phyloP scores from a whole-genome alignment of 257 asterid species.

The Vinca minor region DNA sequence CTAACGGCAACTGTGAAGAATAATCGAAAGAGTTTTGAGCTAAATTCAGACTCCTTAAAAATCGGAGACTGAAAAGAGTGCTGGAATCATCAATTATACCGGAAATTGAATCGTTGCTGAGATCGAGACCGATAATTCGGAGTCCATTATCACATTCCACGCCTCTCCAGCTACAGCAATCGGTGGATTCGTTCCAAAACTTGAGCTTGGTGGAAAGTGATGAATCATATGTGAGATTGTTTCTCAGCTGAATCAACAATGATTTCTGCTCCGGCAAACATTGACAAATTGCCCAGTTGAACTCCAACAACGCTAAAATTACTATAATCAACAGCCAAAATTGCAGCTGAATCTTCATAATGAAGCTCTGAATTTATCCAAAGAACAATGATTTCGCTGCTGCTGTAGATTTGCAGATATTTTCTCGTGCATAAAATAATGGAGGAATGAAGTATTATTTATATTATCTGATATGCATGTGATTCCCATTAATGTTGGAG shows the following conservation, averaged over 20 bases:
- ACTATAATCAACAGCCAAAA: background rate
- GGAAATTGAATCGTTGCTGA: conserved; percentile 36
- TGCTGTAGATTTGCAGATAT: no score
- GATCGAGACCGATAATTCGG: conserved; percentile 41
- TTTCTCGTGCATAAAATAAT: no score
- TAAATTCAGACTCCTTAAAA: conserved; percentile 16
- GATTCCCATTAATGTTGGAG: no score
- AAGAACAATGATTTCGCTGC: no score
- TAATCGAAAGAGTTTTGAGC: conserved; percentile 12
- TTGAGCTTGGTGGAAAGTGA: conserved; percentile 41
- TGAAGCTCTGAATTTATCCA: no score
- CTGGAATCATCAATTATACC: conserved; percentile 23
- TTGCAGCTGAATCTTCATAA: no score
- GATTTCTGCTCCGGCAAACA: conserved; percentile 9
- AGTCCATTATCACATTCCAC: conserved; percentile 33
- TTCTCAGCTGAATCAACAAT: conserved; percentile 34
- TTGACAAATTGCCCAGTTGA: background rate
- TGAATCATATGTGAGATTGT: conserved; percentile 37
- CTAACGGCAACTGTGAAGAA: conserved; percentile 7
- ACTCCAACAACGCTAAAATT: background rate
- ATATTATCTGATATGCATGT: no score
- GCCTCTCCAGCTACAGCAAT: conserved; percentile 48
- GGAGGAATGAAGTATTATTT: no score
- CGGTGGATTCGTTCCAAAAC: conserved; percentile 32
- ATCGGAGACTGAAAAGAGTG: conserved; percentile 17